A percentile compares a stretch with the other conserved stretches of the same genome.
phyloP scores from a whole-genome alignment of 148 eudicot genomes.

The Fagopyrum tataricum region DNA sequence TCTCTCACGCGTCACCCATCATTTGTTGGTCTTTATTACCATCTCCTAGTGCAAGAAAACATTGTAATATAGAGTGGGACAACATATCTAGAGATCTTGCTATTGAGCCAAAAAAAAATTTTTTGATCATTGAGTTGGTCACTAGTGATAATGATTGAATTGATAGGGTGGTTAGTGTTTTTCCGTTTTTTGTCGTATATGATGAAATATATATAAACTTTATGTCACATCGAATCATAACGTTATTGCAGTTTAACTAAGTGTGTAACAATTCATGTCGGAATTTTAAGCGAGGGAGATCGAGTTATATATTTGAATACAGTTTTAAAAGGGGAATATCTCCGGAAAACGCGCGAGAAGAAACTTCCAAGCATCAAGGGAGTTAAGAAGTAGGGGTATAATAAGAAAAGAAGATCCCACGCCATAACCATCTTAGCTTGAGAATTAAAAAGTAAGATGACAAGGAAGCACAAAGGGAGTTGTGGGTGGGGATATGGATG shows the following conservation, averaged over 20 bases:
- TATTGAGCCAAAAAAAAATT: not conserved
- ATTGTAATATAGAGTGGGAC: not conserved
- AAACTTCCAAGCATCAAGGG: too few relatives aligned
- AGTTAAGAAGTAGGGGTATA: not conserved
- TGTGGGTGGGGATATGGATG: constrained; percentile 9
- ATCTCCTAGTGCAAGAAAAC: not conserved
- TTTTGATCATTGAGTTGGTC: not conserved
- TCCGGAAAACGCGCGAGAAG: too few relatives aligned
- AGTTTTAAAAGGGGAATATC: too few relatives aligned
- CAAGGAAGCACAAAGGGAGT: constrained; percentile 11
- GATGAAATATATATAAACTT: not conserved
- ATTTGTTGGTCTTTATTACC: not conserved
- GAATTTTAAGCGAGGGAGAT: too few relatives aligned
- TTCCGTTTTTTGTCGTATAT: not conserved
- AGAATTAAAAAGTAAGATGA: constrained; percentile 7
- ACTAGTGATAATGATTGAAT: not conserved
- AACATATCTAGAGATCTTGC: not conserved
- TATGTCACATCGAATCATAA: too few relatives aligned
- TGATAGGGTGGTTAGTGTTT: not conserved
- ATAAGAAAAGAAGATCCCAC: not conserved
- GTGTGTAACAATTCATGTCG: too few relatives aligned
- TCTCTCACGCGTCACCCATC: not conserved
- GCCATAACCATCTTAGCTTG: not conserved
- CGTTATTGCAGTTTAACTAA: too few relatives aligned
- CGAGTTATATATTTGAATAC: not conserved